These are phyloP conservation scores for Podaxis rugospora DNA, from an alignment of 768 basidiomycete species.

Conservation along the genomic window DNA sequence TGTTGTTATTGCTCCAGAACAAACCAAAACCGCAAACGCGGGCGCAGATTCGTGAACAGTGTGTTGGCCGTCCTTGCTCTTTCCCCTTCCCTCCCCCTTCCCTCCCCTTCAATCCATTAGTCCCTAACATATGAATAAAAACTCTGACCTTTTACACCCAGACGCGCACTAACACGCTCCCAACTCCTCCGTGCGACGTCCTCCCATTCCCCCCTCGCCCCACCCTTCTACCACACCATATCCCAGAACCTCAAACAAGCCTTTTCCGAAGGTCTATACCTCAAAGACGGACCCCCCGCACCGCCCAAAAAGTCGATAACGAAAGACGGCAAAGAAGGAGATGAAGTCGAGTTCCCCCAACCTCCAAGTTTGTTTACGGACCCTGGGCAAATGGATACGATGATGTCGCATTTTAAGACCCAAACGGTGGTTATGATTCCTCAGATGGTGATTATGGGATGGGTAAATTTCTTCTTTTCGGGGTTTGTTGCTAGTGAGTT, in stretches of 20 bases:
- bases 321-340: conserved; percentile 42
- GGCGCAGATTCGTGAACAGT: conserved; percentile 91
- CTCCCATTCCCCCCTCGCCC: conserved; percentile 76
- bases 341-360: conserved; percentile 27
- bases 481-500: conserved; percentile 95
- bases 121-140: no score
- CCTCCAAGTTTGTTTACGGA: conserved; percentile 82
- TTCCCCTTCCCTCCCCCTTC: background rate
- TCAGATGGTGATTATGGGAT: conserved; percentile 99
- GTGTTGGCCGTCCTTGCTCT: conserved; percentile 26
- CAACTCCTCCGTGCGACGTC: conserved; percentile 82
- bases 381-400: conserved; percentile 91
- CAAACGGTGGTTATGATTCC: conserved; percentile 99
- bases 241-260: conserved; percentile 70
- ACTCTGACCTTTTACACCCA: conserved; percentile 20
- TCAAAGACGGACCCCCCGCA: conserved; percentile 77
- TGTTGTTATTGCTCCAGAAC: conserved; percentile 80
- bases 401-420: conserved; percentile 99
- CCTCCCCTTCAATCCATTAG: background rate
- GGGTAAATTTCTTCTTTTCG: conserved; percentile 99
- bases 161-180: conserved; percentile 76
- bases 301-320: conserved; percentile 1
- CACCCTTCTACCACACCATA: conserved; percentile 66
- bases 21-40: conserved; percentile 76
- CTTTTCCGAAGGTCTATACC: conserved; percentile 72